Conservation (phyloP, 495 filamentous ascomycete species). For the Darksidea phi region DNA sequence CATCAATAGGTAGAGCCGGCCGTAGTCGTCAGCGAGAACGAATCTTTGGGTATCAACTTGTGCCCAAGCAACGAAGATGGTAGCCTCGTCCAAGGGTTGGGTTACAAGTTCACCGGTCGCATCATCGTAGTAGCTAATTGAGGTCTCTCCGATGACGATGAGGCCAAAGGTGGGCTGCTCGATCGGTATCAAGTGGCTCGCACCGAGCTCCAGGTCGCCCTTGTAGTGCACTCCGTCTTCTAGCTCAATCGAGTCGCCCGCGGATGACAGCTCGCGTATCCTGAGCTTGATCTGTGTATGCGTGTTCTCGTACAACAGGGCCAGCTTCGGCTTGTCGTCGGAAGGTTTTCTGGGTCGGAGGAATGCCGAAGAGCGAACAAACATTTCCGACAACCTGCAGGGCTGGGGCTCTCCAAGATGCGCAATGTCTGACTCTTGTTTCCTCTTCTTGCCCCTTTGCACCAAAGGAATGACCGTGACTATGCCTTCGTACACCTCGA, state of each 20-base stretch:
- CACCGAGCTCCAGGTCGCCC: constrained; percentile 68
- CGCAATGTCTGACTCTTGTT: constrained; percentile 52
- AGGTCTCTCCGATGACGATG: constrained; percentile 81
- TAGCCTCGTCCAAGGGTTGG: constrained; percentile 64
- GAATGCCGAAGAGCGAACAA: constrained; percentile 78
- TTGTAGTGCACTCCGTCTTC: constrained; percentile 51
- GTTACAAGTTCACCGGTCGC: constrained; percentile 61
- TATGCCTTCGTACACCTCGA: constrained; percentile 87
- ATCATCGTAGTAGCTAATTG: constrained; percentile 77
- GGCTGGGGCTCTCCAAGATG: constrained; percentile 68
- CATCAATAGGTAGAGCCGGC: constrained; percentile 74
- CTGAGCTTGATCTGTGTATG: constrained; percentile 62
- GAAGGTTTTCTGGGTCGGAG: constrained; percentile 50
- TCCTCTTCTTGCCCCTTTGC: constrained; percentile 58
- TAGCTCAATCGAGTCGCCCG: constrained; percentile 51
- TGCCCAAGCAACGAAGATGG: constrained; percentile 85
- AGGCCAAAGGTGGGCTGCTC: constrained; percentile 58
- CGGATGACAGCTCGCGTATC: constrained; percentile 55
- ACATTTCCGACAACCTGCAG: constrained; percentile 79
- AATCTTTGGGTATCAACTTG: constrained; percentile 75
- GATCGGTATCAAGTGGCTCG: constrained; percentile 82
- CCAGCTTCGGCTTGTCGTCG: constrained; percentile 68
- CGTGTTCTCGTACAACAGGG: constrained; percentile 77
- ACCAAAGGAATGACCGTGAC: constrained; percentile 72
- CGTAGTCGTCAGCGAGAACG: constrained; percentile 87